A percentile compares a stretch with the other conserved stretches of the same genome.
Conservation (phyloP, 495 filamentous ascomycete genomes). For the Aspergillus diversus region DNA sequence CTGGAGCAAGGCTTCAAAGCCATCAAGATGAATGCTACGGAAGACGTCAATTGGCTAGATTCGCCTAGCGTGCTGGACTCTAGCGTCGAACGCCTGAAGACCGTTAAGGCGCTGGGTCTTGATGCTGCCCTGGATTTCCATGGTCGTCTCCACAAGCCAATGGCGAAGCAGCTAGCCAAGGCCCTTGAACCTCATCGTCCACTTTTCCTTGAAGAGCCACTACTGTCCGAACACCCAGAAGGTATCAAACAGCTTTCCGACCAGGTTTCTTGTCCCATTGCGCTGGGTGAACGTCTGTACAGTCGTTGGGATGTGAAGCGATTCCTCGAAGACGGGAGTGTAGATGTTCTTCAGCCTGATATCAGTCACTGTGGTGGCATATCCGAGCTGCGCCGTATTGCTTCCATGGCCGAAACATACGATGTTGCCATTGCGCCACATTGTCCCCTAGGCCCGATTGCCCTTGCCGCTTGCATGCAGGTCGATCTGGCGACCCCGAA, state of each 20-base stretch:
- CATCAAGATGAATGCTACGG: conserved; percentile 84
- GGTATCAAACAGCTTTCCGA: conserved; percentile 68
- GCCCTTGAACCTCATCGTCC: conserved; percentile 70
- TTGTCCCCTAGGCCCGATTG: conserved; percentile 77
- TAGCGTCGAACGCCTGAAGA: conserved; percentile 68
- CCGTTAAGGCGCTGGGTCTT: conserved; percentile 70
- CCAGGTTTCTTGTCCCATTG: conserved; percentile 67
- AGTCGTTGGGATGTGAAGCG: conserved; percentile 76
- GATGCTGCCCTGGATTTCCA: conserved; percentile 80
- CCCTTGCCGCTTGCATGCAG: conserved; percentile 73
- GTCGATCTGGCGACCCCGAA: conserved; percentile 66
- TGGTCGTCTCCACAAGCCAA: conserved; percentile 76
- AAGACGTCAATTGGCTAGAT: conserved; percentile 79
- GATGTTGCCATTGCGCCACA: conserved; percentile 79
- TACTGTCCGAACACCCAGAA: conserved; percentile 72
- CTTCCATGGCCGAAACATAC: conserved; percentile 75
- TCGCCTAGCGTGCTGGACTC: conserved; percentile 66
- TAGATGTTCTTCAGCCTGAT: conserved; percentile 79
- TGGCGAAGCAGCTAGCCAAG: conserved; percentile 78
- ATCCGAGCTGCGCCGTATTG: conserved; percentile 71
- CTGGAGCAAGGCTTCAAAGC: conserved; percentile 71
- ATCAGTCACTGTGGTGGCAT: conserved; percentile 78
- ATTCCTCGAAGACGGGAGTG: conserved; percentile 68
- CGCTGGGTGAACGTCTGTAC: conserved; percentile 76
- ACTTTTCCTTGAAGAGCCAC: conserved; percentile 81